Evolutionary conservation across 495 filamentous ascomycete genomes (phyloP), one percentile per base, ranked within the genome.

Genomic region (Penicillium herquei): DNA sequence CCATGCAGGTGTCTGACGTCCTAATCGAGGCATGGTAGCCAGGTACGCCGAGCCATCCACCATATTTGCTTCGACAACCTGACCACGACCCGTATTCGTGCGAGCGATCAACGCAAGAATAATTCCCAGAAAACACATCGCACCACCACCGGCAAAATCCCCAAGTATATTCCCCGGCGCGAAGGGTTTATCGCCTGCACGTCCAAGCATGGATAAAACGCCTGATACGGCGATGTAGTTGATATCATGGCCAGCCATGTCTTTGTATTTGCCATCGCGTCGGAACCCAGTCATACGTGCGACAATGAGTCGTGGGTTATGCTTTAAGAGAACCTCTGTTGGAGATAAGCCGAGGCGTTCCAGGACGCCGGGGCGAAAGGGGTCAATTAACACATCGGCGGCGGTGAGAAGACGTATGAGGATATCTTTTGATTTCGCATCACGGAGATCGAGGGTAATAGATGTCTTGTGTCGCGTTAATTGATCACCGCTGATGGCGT

Each of bases 171-270:
- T 98, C 0, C 76, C 84, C 5, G 93, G 93, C 7, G 92, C 78
- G 49, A 87, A 84, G 7, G 93, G 93, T 45, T 83, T 85, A 56
- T 85, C 82, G 3, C 78, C 81, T 21, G 71, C 71, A 0, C 87
- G 76, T 0, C 93, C 93, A 0, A 98, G 78, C 72, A 95, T 78
- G 1, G 78, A 80, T 12, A 98, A 71, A 0, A 88, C 87, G 0
- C 93, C 93, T 1, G 87, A 89, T 0, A 96, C 90, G 34, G 92
- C 89, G 18, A 98, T 85, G 70, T 96, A 98, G 65, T 98, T 98
- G 67, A 98, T 96, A 67, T 98, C 93, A 61, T 98, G 93, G n/a
- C 93, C 92, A 0, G 93, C 93, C 91, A 96, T 96, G 55, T 77
- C 64, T 40, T 81, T 82, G 70, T 95, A 97, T 59, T 84, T 85